phyloP scores from a whole-genome alignment of 441 rosid species.

The Brassica hybrid region DNA sequence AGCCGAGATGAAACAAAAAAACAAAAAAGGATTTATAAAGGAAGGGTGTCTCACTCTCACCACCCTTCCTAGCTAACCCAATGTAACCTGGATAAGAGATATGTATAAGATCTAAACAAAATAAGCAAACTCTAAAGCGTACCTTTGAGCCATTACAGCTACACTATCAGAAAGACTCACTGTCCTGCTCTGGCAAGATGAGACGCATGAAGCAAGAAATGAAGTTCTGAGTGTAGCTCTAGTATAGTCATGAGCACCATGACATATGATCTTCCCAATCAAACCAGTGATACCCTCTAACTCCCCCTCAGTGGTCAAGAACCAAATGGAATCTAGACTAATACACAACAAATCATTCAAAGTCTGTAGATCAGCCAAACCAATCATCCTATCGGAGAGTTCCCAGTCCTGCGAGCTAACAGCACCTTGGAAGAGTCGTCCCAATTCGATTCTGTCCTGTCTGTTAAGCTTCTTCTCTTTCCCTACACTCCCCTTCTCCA shows the following conservation, averaged over 20 bases:
- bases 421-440: conserved; percentile 80
- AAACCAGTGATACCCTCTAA: conserved; percentile 71
- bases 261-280: conserved; percentile 70
- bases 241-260: conserved; percentile 92
- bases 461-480: conserved; percentile 69
- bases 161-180: conserved; percentile 91
- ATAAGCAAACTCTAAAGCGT: conserved; percentile 27
- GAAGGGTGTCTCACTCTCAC: conserved; percentile 27
- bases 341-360: conserved; percentile 89
- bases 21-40: conserved; percentile 18
- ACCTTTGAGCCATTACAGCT: conserved; percentile 94
- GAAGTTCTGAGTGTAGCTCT: conserved; percentile 96
- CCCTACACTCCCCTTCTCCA: conserved; percentile 51
- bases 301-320: conserved; percentile 73
- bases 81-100: neutral
- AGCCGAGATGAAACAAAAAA: conserved; percentile 21
- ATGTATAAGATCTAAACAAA: neutral
- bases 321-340: conserved; percentile 87
- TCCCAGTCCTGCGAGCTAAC: conserved; percentile 91
- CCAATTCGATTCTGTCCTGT: conserved; percentile 79
- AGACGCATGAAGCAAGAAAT: conserved; percentile 92
- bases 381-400: conserved; percentile 69
- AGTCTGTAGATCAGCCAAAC: conserved; percentile 73
- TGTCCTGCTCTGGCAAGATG: conserved; percentile 87
- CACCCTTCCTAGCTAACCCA: conserved; percentile 28